These are phyloP conservation scores for Debaryomyces maramus DNA, from an alignment of 805 yeast species.

Conservation along the genomic window DNA sequence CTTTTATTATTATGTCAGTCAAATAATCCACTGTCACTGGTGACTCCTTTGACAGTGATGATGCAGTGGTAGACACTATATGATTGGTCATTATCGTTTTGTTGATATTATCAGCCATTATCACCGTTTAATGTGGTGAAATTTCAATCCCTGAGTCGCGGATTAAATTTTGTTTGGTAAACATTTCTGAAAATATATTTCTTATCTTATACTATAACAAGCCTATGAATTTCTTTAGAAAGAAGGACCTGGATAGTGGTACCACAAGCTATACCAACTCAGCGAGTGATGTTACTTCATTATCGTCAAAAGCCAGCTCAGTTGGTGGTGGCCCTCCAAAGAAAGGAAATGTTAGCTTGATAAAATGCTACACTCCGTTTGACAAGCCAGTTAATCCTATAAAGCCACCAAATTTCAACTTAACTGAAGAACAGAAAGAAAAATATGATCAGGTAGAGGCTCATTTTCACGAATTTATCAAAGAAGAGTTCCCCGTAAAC, in stretches of 20 bases:
- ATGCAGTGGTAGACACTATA: conserved; percentile 6
- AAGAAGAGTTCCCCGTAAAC: conserved; percentile 28
- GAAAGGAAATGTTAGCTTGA: conserved; percentile 18
- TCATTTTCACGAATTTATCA: conserved; percentile 29
- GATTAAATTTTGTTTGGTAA: not conserved
- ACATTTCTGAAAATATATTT: not conserved
- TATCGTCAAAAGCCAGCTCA: conserved; percentile 17
- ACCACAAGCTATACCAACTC: not conserved
- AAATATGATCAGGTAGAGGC: conserved; percentile 30
- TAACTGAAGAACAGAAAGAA: conserved; percentile 29
- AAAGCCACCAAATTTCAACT: conserved; percentile 28
- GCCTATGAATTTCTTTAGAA: conserved; percentile 20
- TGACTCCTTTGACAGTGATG: conserved; percentile 15
- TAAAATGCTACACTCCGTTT: conserved; percentile 40
- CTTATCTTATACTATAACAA: not conserved
- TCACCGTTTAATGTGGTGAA: no score
- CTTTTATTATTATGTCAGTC: conserved; percentile 9
- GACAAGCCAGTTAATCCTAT: conserved; percentile 38
- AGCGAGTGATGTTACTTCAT: conserved; percentile 14
- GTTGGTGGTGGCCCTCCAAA: conserved; percentile 8
- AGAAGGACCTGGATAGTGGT: conserved; percentile 9
- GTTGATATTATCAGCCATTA: not conserved
- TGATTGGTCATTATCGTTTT: not conserved
- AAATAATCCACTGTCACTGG: conserved; percentile 21
- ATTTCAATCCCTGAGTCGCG: conserved; percentile 1